phyloP scores from a whole-genome alignment of 768 basidiomycete genomes.

The Termitomyces titanicus region DNA sequence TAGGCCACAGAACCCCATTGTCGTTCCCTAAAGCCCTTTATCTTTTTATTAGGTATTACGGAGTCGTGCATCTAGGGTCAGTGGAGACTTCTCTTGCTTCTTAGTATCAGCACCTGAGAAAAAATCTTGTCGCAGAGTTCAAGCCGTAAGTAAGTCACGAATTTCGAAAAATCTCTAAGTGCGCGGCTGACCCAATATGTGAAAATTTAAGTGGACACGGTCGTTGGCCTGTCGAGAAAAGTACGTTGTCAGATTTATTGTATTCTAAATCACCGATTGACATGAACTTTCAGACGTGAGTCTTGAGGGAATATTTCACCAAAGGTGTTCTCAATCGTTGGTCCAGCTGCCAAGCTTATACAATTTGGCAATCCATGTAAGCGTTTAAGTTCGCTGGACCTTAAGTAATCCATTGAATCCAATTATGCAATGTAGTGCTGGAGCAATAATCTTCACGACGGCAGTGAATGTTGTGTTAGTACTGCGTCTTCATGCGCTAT shows the following conservation, averaged over 20 bases:
- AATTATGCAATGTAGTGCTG: background rate
- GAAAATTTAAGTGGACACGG: background rate
- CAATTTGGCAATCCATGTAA: background rate
- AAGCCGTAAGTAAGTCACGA: background rate
- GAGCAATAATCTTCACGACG: constrained; percentile 1
- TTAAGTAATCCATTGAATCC: background rate
- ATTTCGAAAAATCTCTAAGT: background rate
- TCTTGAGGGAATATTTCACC: background rate
- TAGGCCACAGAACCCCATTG: constrained; percentile 1
- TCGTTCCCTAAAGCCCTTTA: constrained; percentile 8
- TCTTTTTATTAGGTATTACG: constrained; percentile 9
- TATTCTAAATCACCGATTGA: background rate
- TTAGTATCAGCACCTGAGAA: background rate
- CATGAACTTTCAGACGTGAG: background rate
- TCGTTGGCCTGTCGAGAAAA: background rate
- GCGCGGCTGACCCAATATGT: background rate
- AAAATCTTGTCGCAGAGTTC: background rate
- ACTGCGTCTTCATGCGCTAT: constrained; percentile 7
- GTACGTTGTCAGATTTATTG: no score
- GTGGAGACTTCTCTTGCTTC: background rate
- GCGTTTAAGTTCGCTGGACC: background rate
- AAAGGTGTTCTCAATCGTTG: background rate
- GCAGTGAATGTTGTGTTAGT: constrained; percentile 5
- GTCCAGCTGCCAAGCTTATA: background rate
- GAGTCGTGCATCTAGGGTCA: constrained; percentile 1